phyloP scores from a whole-genome alignment of 768 basidiomycete genomes.

The Kwoniella shandongensis region DNA sequence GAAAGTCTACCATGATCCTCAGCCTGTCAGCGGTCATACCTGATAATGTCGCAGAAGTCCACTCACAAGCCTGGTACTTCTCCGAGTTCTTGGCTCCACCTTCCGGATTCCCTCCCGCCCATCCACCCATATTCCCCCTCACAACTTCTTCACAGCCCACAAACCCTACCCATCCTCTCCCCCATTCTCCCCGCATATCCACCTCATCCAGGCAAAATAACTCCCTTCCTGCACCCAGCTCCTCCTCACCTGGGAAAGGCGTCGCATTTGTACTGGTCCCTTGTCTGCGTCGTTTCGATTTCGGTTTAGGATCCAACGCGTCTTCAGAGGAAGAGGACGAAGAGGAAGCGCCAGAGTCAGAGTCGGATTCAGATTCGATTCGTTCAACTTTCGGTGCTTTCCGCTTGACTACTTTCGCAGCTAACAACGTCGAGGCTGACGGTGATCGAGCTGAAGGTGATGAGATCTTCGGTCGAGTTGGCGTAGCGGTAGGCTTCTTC shows the following conservation, averaged over 20 bases:
- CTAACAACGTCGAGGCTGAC: too few relatives aligned
- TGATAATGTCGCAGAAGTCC: neutral
- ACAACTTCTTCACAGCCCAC: slow-evolving; percentile 30
- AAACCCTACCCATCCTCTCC: slow-evolving; percentile 40
- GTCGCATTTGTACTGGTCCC: slow-evolving; percentile 7
- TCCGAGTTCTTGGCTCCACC: slow-evolving; percentile 27
- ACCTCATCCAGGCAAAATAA: slow-evolving; percentile 29
- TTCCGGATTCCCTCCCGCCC: slow-evolving; percentile 20
- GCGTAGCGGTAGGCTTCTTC: neutral
- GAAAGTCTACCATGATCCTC: slow-evolving; percentile 36
- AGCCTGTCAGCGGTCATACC: slow-evolving; percentile 1
- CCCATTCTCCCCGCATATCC: slow-evolving; percentile 36
- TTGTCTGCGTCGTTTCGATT: slow-evolving; percentile 7
- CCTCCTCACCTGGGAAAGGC: slow-evolving; percentile 12
- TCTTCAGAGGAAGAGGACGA: slow-evolving; percentile 12
- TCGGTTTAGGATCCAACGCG: slow-evolving; percentile 14
- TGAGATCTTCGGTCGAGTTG: slow-evolving; percentile 1
- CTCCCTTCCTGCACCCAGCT: slow-evolving; percentile 16
- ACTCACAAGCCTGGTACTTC: slow-evolving; percentile 45
- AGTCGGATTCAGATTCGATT: slow-evolving; percentile 28
- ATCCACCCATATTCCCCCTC: slow-evolving; percentile 28
- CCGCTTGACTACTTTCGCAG: slow-evolving; percentile 10
- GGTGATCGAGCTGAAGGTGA: slow-evolving; percentile 14
- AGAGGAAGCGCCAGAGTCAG: slow-evolving; percentile 5
- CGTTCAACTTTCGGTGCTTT: slow-evolving; percentile 13